These are phyloP conservation scores for Baudoinia panamericana DNA, from an alignment of 495 filamentous ascomycete species.

Conservation along the genomic window DNA sequence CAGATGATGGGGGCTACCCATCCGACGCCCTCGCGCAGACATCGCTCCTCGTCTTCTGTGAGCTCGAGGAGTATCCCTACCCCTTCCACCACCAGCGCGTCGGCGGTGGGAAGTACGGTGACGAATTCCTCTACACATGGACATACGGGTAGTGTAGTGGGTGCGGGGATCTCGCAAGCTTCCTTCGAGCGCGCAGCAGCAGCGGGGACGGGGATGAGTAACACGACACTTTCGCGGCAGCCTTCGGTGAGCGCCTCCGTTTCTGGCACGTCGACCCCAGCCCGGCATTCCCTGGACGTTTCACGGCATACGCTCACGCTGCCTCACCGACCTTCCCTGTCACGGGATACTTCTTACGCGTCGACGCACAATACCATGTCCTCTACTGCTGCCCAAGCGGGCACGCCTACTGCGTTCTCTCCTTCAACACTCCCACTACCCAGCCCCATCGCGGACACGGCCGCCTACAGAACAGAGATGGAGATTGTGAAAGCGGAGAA, in stretches of 20 bases:
- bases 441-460: constrained; percentile 41
- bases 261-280: constrained; percentile 17
- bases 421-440: constrained; percentile 1
- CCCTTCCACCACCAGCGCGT: constrained; percentile 27
- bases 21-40: constrained; percentile 46
- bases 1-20: constrained; percentile 38
- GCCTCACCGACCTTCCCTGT: constrained; percentile 14
- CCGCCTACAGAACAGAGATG: constrained; percentile 54
- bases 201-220: background rate
- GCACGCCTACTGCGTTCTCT: constrained; percentile 8
- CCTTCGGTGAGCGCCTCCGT: constrained; percentile 13
- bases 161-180: constrained; percentile 16
- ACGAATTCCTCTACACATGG: constrained; percentile 36
- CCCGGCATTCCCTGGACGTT: constrained; percentile 17
- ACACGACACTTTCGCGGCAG: constrained; percentile 13
- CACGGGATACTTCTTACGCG: constrained; percentile 11
- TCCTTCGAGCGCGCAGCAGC: constrained; percentile 21
- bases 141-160: constrained; percentile 7
- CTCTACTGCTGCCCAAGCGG: constrained; percentile 3
- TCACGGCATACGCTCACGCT: constrained; percentile 10
- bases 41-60: constrained; percentile 52
- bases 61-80: constrained; percentile 41
- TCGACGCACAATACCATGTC: constrained; percentile 4
- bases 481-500: constrained; percentile 70
- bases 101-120: constrained; percentile 31